These are phyloP conservation scores for Lactarius trivialis DNA, from an alignment of 768 basidiomycete genomes.

Conservation along the genomic window DNA sequence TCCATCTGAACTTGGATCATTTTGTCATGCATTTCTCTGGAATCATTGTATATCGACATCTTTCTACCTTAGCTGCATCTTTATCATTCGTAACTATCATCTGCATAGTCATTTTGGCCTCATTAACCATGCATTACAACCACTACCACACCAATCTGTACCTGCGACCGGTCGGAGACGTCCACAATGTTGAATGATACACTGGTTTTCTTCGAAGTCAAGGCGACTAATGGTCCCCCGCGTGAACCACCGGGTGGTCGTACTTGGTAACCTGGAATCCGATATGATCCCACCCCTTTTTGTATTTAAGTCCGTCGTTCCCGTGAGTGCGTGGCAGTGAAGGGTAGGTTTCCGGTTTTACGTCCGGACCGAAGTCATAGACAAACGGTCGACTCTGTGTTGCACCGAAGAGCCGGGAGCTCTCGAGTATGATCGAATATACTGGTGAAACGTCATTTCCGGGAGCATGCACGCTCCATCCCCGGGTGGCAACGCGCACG, in stretches of 20 bases:
- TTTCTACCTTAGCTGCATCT: constrained; percentile 19
- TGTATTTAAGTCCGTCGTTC: constrained; percentile 32
- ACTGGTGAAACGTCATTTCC: constrained; percentile 76
- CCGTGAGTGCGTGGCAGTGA: constrained; percentile 20
- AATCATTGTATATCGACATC: constrained; percentile 20
- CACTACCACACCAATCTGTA: constrained; percentile 12
- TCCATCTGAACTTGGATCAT: constrained; percentile 16
- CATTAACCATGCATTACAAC: constrained; percentile 15
- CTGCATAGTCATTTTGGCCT: constrained; percentile 14
- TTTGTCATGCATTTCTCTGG: constrained; percentile 19
- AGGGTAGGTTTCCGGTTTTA: constrained; percentile 51
- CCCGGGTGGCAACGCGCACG: constrained; percentile 49
- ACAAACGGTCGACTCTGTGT: constrained; percentile 74
- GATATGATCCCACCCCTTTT: constrained; percentile 32
- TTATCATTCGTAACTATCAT: constrained; percentile 22
- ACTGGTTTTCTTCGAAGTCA: neutral
- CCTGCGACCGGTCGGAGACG: constrained; percentile 6
- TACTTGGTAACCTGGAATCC: constrained; percentile 50
- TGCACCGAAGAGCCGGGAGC: constrained; percentile 71
- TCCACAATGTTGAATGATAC: constrained; percentile 14
- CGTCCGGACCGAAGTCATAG: constrained; percentile 69
- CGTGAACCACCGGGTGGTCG: constrained; percentile 27
- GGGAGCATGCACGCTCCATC: constrained; percentile 78
- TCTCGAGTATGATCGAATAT: constrained; percentile 66
- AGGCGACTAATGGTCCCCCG: constrained; percentile 9